Evolutionary conservation across 306 rosid genomes (phyloP), one percentile per base, ranked within the genome.

Genomic region (Luffa acutangula): DNA sequence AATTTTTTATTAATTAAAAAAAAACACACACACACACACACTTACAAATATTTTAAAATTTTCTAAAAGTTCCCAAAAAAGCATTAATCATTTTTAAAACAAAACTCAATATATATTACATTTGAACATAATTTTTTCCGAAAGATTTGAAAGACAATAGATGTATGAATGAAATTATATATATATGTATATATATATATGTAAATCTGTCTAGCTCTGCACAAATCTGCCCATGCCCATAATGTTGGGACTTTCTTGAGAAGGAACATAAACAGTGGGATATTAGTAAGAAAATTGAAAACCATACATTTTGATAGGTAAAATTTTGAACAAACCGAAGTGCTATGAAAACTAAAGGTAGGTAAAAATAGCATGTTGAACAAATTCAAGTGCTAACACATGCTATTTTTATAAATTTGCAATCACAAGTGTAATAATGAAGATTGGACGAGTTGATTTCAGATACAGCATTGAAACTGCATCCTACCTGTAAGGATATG

Each of bases 401-500:
- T 18, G 76, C 54, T 20, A 64, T 70, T 70, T 39, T 12, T 13
- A 20, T n/a, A n/a, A 20, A 48, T 49, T 5, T 33, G 17, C 46
- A 31, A 73, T 74, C 62, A 51, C 31, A 13, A 8, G 33, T 48
- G 31, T 6, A 33, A 74, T 9, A 48, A 34, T 7, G 21, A 74
- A 48, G 45, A 45, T 69, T 31, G 77, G 39, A 46, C 6, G 3
- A 71, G 4, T 31, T 3, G 33, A 74, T 12, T 18, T 74, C 4
- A 25, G 12, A 74, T 74, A 45, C 25, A 8, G 9, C 78, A 72
- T 72, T 9, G 0, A 72, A 48, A 52, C 45, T 2, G 25, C 62
- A 66, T 6, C 58, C 18, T 89, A 95, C 98, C 98, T 92, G 91
- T 95, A 95, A 73, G 98, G 98, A 88, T 95, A 95, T 42, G 98